Evolutionary conservation across 2,329 filamentous ascomycete genomes (phyloP).

Genomic region (Alternaria triticimaculans): DNA sequence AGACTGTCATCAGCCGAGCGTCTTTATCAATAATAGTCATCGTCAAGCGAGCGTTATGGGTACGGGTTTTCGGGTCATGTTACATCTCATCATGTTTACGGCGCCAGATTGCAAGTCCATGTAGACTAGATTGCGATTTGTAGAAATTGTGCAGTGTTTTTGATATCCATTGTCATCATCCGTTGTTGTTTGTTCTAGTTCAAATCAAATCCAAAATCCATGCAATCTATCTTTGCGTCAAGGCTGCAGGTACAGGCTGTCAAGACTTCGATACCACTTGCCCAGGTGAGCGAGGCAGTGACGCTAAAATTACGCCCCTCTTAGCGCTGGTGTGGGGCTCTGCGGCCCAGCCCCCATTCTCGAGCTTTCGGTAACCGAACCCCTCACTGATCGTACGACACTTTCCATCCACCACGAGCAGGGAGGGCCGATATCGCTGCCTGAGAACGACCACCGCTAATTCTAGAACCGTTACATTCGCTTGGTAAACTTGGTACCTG

Average conservation of each 20-base stretch:
- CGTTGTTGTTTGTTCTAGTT: background rate
- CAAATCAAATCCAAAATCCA: background rate
- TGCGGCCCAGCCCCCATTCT: background rate
- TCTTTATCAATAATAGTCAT: background rate
- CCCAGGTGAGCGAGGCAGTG: background rate
- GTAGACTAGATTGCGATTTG: slow-evolving; percentile 10
- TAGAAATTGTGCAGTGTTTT: background rate
- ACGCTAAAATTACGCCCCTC: background rate
- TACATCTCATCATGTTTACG: background rate
- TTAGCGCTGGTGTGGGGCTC: background rate
- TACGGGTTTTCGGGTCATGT: background rate
- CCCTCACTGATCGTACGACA: background rate
- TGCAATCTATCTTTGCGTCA: background rate
- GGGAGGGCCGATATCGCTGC: background rate
- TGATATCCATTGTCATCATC: background rate
- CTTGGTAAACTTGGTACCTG: background rate
- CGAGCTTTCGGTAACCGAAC: background rate
- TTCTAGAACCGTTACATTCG: background rate
- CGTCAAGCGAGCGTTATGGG: background rate
- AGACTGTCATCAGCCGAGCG: background rate
- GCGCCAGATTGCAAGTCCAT: background rate
- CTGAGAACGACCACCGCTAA: background rate
- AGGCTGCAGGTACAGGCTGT: background rate
- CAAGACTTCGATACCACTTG: background rate
- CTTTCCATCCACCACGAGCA: background rate